These are phyloP conservation scores for Fusarium torreyae DNA, from an alignment of 2,329 filamentous ascomycete genomes.

Conservation along the genomic window DNA sequence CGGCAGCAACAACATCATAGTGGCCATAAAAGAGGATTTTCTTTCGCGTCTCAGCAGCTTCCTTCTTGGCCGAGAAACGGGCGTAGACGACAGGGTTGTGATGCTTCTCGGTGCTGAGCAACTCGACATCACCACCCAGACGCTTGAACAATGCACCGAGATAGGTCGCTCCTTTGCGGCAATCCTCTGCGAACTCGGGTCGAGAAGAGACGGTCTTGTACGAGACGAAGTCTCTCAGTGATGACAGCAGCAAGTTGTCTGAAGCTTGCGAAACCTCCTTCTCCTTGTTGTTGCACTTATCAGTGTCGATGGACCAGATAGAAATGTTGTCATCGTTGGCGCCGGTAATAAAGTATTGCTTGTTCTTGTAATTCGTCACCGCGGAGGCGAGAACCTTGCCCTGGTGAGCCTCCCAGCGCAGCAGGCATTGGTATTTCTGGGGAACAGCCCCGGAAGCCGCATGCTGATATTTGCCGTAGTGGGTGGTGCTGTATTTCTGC, in stretches of 20 bases:
- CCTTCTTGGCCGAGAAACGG: conserved; percentile 83
- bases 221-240: conserved; percentile 86
- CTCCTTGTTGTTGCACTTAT: conserved; percentile 53
- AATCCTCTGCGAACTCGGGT: conserved; percentile 89
- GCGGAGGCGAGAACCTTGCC: conserved; percentile 91
- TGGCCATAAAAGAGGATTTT: conserved; percentile 97
- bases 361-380: conserved; percentile 76
- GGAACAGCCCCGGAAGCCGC: conserved; percentile 71
- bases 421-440: conserved; percentile 85
- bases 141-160: conserved; percentile 92
- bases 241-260: conserved; percentile 75
- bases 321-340: conserved; percentile 92
- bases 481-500: conserved; percentile 77
- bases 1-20: conserved; percentile 95
- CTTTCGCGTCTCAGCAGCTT: conserved; percentile 77
- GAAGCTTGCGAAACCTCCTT: conserved; percentile 57
- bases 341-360: conserved; percentile 92
- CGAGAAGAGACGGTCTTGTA: conserved; percentile 94
- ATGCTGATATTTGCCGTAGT: conserved; percentile 71
- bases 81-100: conserved; percentile 96
- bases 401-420: conserved; percentile 85
- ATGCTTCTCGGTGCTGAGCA: conserved; percentile 84
- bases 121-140: conserved; percentile 88
- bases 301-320: conserved; percentile 82
- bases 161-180: conserved; percentile 91